Percentiles rank a stretch among this genome's conserved stretches.
Evolutionary conservation across 805 yeast species (phyloP).

Genomic region (Lipomyces anomalus): DNA sequence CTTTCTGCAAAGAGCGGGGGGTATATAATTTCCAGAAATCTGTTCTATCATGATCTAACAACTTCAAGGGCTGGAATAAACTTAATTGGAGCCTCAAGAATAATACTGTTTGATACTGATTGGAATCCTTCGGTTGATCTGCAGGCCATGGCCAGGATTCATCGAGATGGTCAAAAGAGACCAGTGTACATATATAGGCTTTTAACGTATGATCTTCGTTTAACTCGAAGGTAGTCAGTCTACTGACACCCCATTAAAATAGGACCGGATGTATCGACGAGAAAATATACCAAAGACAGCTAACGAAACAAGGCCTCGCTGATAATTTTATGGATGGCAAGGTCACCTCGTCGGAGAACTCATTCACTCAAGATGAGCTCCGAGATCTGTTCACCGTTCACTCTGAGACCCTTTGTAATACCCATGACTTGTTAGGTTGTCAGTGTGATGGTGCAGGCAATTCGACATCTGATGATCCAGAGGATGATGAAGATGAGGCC

Average conservation of each 20-base stretch:
- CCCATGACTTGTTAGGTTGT: slow-evolving; percentile 63
- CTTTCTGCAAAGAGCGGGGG: slow-evolving; percentile 93
- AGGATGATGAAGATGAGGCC: slow-evolving; percentile 25
- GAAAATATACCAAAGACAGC: slow-evolving; percentile 85
- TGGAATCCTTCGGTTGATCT: slow-evolving; percentile 94
- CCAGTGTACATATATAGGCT: slow-evolving; percentile 79
- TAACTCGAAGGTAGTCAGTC: background rate
- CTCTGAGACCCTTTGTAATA: slow-evolving; percentile 49
- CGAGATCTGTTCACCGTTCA: slow-evolving; percentile 66
- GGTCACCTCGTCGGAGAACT: slow-evolving; percentile 39
- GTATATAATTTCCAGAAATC: slow-evolving; percentile 3
- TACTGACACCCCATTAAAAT: background rate
- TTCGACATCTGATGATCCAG: slow-evolving; percentile 24
- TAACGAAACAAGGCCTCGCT: slow-evolving; percentile 75
- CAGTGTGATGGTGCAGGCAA: slow-evolving; percentile 42
- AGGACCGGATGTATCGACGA: slow-evolving; percentile 85
- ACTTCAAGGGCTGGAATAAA: slow-evolving; percentile 61
- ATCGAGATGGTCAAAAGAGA: slow-evolving; percentile 82
- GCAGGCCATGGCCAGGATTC: slow-evolving; percentile 94
- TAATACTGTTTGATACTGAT: slow-evolving; percentile 83
- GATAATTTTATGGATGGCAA: slow-evolving; percentile 53
- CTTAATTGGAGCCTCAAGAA: slow-evolving; percentile 80
- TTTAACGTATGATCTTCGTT: slow-evolving; percentile 42
- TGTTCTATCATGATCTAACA: background rate
- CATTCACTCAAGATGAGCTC: slow-evolving; percentile 64